Base-by-base conservation (phyloP, 2,329 filamentous ascomycete genomes). In the Trichoderma oligosporum region DNA sequence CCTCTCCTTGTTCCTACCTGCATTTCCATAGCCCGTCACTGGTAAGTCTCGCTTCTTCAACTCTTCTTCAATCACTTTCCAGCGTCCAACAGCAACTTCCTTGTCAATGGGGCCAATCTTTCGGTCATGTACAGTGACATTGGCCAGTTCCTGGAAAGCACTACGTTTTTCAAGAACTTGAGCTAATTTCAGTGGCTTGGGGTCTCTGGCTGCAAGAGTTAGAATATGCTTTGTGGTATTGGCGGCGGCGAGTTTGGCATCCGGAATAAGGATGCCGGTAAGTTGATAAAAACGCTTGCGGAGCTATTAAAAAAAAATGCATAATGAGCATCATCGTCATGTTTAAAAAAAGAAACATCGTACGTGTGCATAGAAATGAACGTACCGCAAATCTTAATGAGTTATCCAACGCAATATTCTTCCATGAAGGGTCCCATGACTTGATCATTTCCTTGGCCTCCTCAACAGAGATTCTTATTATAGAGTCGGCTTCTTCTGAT, bases 241-340 rank as follows among this genome's bases (percentile, higher is more conserved):
- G 60, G 84, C 76, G 42, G 77, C 74, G 48, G 76, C 74, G 60
- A 95, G 80, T 63, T 82, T 80, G 45, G 82, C 77, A 72, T 97
- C 93, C 14, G 88, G 78, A 62, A 96, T 78, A 59, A 83, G 82
- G 60, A 85, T 82, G 60, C 90, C 89, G n/a, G 87, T 92, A 60
- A 96, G 78, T 70, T 94, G 88, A 70, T 87, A 84, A 60, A 91
- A 76, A 59, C 90, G 86, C 75, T 96, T 96, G 66, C 86, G 76
- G 62, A 94, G 80, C 92, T 97, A 63, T 22, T 11, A 39, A n/a
- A 18, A n/a, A 7, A 45, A 3, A 22, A 9, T 54, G 16, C 41
- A n/a, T n/a, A 14, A 35, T 25, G 11, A 11, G 16, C 16, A 11
- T 20, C 39, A 22, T 22, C 9, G 38, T 11, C 11, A 1, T 14